These are phyloP conservation scores for Lichina pygmaea DNA, from an alignment of 495 filamentous ascomycete genomes.

Conservation along the genomic window DNA sequence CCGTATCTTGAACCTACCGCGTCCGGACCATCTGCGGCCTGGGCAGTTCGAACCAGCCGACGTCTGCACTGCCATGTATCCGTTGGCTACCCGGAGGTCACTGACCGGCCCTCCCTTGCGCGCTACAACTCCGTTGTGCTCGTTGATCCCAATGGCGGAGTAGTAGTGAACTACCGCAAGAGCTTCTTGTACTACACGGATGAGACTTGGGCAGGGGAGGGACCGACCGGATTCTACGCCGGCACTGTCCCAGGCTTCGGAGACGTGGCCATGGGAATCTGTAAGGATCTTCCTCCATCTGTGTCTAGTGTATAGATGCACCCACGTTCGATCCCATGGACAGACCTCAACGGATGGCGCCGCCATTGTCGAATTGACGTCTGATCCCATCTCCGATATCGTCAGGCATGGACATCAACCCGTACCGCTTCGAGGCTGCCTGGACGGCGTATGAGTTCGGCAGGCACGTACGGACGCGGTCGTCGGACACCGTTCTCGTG, in stretches of 20 bases:
- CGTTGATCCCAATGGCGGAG: constrained; percentile 42
- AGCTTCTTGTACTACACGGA: constrained; percentile 76
- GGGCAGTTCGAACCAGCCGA: constrained; percentile 50
- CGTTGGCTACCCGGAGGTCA: constrained; percentile 69
- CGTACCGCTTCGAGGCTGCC: constrained; percentile 51
- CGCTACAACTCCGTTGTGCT: constrained; percentile 69
- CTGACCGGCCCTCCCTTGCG: constrained; percentile 9
- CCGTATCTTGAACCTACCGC: constrained; percentile 61
- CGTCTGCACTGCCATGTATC: constrained; percentile 56
- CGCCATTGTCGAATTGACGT: too few species aligned
- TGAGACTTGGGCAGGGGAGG: constrained; percentile 72
- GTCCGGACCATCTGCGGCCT: constrained; percentile 44
- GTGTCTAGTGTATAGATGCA: not conserved
- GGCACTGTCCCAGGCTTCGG: constrained; percentile 21
- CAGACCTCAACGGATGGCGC: not conserved
- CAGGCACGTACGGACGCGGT: constrained; percentile 36
- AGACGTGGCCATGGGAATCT: constrained; percentile 14
- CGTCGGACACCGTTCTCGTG: constrained; percentile 48
- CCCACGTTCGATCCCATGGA: constrained; percentile 1
- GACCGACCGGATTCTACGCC: constrained; percentile 29
- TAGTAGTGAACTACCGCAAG: constrained; percentile 70
- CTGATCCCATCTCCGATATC: not conserved
- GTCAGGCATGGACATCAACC: constrained; percentile 47
- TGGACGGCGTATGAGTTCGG: constrained; percentile 69
- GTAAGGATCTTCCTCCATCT: not conserved